Evolutionary conservation across 2,329 filamentous ascomycete genomes (phyloP).

Genomic region (Neonectria hederae): DNA sequence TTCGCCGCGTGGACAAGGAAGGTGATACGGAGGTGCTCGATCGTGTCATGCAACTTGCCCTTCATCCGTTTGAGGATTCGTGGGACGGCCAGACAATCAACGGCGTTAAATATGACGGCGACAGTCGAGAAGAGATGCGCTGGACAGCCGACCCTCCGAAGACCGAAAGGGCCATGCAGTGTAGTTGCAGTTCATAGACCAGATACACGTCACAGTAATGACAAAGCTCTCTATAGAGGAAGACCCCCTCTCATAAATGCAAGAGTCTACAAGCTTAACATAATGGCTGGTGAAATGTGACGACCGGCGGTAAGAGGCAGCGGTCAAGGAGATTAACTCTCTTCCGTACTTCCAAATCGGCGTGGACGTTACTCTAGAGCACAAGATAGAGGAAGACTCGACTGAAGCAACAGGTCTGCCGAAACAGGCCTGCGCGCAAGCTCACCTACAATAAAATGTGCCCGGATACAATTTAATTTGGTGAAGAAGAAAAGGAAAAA

Average conservation of each 20-base stretch:
- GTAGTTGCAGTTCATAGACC: slow-evolving; percentile 86
- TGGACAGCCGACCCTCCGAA: slow-evolving; percentile 89
- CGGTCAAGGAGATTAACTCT: slow-evolving; percentile 66
- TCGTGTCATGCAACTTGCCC: slow-evolving; percentile 81
- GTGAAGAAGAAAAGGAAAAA: slow-evolving; percentile 54
- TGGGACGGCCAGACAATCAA: slow-evolving; percentile 68
- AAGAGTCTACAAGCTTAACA: slow-evolving; percentile 5
- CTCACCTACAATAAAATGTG: slow-evolving; percentile 78
- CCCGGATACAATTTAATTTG: slow-evolving; percentile 69
- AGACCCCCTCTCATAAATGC: neutral
- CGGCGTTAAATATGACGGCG: slow-evolving; percentile 61
- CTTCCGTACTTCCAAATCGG: slow-evolving; percentile 78
- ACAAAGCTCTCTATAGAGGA: neutral
- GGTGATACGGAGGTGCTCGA: slow-evolving; percentile 82
- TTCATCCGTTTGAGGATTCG: slow-evolving; percentile 83
- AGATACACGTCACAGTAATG: slow-evolving; percentile 3
- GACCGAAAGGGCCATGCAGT: slow-evolving; percentile 84
- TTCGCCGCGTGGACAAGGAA: slow-evolving; percentile 85
- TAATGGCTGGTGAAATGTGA: slow-evolving; percentile 59
- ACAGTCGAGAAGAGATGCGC: slow-evolving; percentile 79
- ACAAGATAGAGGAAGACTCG: slow-evolving; percentile 79
- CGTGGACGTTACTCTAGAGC: slow-evolving; percentile 69
- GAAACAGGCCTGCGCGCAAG: slow-evolving; percentile 60
- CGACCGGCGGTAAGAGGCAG: slow-evolving; percentile 79
- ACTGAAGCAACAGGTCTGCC: slow-evolving; percentile 56